Conservation (phyloP, 768 basidiomycete genomes). For the Exsudoporus frostii region DNA sequence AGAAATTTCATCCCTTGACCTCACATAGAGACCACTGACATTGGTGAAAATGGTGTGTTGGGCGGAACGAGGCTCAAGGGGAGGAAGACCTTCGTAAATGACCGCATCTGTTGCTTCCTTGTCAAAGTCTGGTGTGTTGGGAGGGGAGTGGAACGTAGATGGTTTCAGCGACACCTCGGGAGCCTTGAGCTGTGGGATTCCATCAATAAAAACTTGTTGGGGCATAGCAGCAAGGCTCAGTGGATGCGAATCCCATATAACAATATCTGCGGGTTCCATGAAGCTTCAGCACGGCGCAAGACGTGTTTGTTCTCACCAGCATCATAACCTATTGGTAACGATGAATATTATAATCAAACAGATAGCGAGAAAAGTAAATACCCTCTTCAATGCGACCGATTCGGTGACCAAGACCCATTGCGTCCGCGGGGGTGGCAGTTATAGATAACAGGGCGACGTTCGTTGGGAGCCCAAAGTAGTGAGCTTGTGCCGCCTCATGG, state of each 20-base stretch:
- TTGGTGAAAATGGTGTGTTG: conserved; percentile 60
- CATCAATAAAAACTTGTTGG: conserved; percentile 78
- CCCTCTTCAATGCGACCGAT: conserved; percentile 61
- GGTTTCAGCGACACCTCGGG: conserved; percentile 40
- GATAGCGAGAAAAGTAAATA: background rate
- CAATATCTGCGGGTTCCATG: conserved; percentile 46
- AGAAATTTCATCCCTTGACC: conserved; percentile 23
- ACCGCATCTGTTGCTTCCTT: conserved; percentile 61
- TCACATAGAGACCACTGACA: conserved; percentile 48
- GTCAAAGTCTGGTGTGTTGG: conserved; percentile 68
- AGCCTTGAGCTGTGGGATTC: conserved; percentile 65
- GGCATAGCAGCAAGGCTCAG: conserved; percentile 74
- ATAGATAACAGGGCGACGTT: conserved; percentile 61
- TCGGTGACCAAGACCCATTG: conserved; percentile 71
- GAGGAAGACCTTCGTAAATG: conserved; percentile 71
- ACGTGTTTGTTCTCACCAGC: conserved; percentile 33
- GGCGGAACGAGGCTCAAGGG: conserved; percentile 44
- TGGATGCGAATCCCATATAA: conserved; percentile 76
- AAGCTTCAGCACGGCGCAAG: background rate
- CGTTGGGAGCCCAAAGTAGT: conserved; percentile 60
- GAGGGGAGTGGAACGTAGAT: conserved; percentile 40
- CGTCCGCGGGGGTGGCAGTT: conserved; percentile 62
- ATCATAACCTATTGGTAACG: conserved; percentile 37
- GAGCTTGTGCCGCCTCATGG: conserved; percentile 69
- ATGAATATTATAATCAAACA: background rate